Evolutionary conservation across 2,329 filamentous ascomycete species (phyloP).

Genomic region (Beauveria varroae): DNA sequence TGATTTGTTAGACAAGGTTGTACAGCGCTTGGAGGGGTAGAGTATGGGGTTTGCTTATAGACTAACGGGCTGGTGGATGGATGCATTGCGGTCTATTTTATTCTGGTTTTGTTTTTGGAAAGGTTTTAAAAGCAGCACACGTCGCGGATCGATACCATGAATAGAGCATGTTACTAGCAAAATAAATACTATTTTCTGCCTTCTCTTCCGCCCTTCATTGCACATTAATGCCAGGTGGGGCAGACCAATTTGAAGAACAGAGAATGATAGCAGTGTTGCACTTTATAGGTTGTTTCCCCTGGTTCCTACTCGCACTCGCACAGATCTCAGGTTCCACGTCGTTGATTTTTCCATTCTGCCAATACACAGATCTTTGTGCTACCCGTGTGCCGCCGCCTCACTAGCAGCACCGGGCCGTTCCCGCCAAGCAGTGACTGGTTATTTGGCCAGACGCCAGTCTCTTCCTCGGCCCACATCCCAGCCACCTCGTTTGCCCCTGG

Average conservation of each 20-base stretch:
- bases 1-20: neutral
- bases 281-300: neutral
- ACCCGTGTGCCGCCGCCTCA: neutral
- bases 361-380: neutral
- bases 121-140: neutral
- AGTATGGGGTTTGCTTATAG: neutral
- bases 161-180: neutral
- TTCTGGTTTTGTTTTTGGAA: neutral
- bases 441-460: neutral
- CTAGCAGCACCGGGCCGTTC: neutral
- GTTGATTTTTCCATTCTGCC: no score
- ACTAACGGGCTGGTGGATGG: neutral
- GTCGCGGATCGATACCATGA: slow-evolving; percentile 5
- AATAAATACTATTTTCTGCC: no score
- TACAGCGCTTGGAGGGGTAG: neutral
- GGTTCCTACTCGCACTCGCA: neutral
- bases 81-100: neutral
- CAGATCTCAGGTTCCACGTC: no score
- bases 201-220: neutral
- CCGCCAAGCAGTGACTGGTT: neutral
- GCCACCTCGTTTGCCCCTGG: slow-evolving; percentile 19
- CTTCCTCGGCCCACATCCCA: slow-evolving; percentile 15
- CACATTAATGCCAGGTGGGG: no score
- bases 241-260: no score
- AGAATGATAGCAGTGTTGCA: no score